These are phyloP conservation scores for Rhytidiadelphus loreus DNA, from an alignment of 225 moss, liverwort and hornwort genomes.

Conservation along the genomic window DNA sequence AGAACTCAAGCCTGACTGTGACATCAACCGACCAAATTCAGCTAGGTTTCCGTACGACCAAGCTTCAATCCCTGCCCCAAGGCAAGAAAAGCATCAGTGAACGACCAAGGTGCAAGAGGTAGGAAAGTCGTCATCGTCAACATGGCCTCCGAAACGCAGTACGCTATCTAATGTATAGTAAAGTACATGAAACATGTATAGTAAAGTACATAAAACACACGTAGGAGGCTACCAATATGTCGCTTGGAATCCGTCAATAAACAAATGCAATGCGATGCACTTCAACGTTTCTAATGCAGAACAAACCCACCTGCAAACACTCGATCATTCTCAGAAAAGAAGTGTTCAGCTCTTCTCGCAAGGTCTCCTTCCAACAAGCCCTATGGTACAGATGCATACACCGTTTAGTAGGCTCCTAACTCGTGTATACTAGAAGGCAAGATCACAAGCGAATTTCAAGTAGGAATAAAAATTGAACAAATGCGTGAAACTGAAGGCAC, in stretches of 20 bases:
- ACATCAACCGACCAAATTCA: conserved; percentile 75
- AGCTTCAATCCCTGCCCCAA: conserved; percentile 59
- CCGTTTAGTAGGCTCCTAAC: not conserved
- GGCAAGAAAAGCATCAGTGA: not conserved
- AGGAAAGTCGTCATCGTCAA: not conserved
- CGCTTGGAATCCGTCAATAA: not conserved
- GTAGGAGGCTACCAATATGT: not conserved
- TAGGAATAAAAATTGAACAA: not conserved
- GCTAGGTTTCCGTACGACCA: conserved; percentile 68
- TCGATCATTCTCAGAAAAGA: conserved; percentile 69
- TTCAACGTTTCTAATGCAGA: not conserved
- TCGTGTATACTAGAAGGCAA: not conserved
- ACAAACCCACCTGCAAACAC: conserved; percentile 62
- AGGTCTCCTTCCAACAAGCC: conserved; percentile 41
- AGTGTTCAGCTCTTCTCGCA: conserved; percentile 70
- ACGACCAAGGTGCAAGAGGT: not conserved
- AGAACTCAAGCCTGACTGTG: conserved; percentile 84
- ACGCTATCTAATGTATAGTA: not conserved
- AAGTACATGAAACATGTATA: not conserved
- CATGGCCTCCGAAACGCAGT: not conserved
- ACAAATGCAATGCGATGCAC: not conserved
- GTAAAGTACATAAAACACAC: not conserved
- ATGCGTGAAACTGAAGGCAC: not conserved
- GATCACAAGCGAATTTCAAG: not conserved
- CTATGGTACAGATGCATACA: conserved; percentile 10